Conservation (phyloP, 345 rosid species). For the Hypericum androsaemum region DNA sequence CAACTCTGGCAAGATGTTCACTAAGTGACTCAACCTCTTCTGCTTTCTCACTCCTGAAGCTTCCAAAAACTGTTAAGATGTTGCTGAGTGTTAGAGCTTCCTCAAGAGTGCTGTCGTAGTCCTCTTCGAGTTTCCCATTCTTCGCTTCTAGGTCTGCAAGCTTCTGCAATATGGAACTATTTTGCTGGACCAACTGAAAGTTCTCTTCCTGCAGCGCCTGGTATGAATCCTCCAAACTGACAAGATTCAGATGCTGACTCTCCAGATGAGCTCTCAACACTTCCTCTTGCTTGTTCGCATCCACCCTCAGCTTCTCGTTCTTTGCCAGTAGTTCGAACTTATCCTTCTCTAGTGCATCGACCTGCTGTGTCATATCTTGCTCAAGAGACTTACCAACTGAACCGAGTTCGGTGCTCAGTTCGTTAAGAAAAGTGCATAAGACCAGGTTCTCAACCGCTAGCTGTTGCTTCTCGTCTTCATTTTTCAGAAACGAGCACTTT, state of each 20-base stretch:
- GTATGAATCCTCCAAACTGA: conserved; percentile 40
- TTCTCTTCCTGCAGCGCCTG: conserved; percentile 41
- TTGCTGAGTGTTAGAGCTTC: conserved; percentile 41
- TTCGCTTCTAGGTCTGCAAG: conserved; percentile 40
- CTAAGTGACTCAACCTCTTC: conserved; percentile 40
- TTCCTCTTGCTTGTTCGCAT: conserved; percentile 28
- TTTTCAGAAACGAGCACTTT: conserved; percentile 38
- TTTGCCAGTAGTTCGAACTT: conserved; percentile 46
- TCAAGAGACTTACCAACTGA: conserved; percentile 34
- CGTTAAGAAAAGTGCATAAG: conserved; percentile 46
- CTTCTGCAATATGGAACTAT: conserved; percentile 31
- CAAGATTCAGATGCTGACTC: conserved; percentile 31
- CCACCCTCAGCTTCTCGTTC: conserved; percentile 48
- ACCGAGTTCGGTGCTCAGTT: conserved; percentile 37
- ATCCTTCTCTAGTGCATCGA: conserved; percentile 34
- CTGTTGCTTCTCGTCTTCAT: conserved; percentile 53
- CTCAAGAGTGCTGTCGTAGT: conserved; percentile 34
- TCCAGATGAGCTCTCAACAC: conserved; percentile 34
- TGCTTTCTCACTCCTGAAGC: conserved; percentile 44
- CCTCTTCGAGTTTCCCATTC: conserved; percentile 42
- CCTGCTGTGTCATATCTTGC: conserved; percentile 30
- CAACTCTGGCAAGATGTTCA: conserved; percentile 31
- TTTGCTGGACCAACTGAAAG: conserved; percentile 34
- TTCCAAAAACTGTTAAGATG: conserved; percentile 42
- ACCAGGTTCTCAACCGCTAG: conserved; percentile 68